Evolutionary conservation across 441 rosid species (phyloP).

Genomic region (Adansonia gregorii): DNA sequence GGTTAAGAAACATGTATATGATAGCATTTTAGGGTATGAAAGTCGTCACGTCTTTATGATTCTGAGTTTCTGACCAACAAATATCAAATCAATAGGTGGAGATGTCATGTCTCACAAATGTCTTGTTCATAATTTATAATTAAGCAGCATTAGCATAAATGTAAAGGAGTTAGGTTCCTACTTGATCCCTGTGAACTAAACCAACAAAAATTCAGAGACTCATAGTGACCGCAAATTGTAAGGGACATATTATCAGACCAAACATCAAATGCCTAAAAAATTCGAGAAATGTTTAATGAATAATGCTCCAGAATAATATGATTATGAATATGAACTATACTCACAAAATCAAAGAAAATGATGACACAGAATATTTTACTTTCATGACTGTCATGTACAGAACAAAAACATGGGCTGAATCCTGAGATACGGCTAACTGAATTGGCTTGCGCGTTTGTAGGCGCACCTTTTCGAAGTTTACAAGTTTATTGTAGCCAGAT

Average conservation of each 20-base stretch:
- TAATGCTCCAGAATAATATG: background rate
- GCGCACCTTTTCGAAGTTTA: conserved; percentile 85
- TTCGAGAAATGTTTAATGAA: too few species aligned
- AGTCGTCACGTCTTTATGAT: background rate
- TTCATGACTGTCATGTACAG: conserved; percentile 85
- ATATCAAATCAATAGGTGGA: background rate
- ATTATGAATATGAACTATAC: background rate
- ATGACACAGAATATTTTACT: conserved; percentile 41
- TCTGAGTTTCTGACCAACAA: background rate
- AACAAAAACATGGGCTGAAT: conserved; percentile 74
- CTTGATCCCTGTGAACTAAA: conserved; percentile 56
- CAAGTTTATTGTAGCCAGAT: conserved; percentile 89
- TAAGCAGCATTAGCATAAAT: conserved; percentile 7
- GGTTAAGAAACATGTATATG: background rate
- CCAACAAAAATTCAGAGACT: conserved; percentile 40
- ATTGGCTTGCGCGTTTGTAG: conserved; percentile 73
- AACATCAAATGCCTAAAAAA: background rate
- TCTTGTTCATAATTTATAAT: background rate
- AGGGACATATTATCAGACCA: background rate
- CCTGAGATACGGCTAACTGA: conserved; percentile 65
- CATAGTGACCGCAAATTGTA: conserved; percentile 23
- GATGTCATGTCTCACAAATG: background rate
- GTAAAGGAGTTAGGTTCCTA: conserved; percentile 28
- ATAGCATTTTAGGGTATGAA: background rate
- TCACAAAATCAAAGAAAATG: conserved; percentile 20